Evolutionary conservation across 2,329 filamentous ascomycete genomes (phyloP).

Genomic region (Dactylellina sp.): DNA sequence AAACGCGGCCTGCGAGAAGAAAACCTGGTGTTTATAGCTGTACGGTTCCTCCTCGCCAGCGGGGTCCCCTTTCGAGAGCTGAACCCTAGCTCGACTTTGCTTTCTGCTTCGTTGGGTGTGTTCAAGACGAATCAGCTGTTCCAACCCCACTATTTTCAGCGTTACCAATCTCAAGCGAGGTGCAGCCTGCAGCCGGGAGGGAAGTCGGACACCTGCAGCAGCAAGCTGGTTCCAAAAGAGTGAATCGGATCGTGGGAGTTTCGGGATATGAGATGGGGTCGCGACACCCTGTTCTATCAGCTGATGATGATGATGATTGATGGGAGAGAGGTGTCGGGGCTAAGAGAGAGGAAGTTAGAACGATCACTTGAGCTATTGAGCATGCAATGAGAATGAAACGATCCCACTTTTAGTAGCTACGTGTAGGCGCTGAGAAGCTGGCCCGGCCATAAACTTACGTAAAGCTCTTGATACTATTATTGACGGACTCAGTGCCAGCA

Average conservation of each 20-base stretch:
- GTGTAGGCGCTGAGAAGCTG: too few relatives aligned
- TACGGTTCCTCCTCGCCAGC: not conserved
- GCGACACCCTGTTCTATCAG: not conserved
- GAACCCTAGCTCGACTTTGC: not conserved
- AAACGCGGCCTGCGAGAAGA: not conserved
- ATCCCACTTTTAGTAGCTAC: too few relatives aligned
- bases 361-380: too few relatives aligned
- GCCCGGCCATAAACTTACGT: too few relatives aligned
- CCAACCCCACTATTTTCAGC: constrained; percentile 34
- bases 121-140: constrained; percentile 42
- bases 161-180: constrained; percentile 12
- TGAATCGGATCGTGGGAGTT: not conserved
- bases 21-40: not conserved
- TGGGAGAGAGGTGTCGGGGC: too few relatives aligned
- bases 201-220: constrained; percentile 15
- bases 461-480: too few relatives aligned
- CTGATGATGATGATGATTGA: not conserved
- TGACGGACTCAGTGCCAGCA: too few relatives aligned
- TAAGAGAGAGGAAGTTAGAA: too few relatives aligned
- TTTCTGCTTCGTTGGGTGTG: not conserved
- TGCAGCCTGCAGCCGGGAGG: constrained; percentile 40
- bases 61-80: not conserved
- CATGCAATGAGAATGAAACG: too few relatives aligned
- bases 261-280: not conserved
- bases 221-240: constrained; percentile 3